Evolutionary conservation across 495 filamentous ascomycete species (phyloP).

Genomic region (Neurospora tetraspora): DNA sequence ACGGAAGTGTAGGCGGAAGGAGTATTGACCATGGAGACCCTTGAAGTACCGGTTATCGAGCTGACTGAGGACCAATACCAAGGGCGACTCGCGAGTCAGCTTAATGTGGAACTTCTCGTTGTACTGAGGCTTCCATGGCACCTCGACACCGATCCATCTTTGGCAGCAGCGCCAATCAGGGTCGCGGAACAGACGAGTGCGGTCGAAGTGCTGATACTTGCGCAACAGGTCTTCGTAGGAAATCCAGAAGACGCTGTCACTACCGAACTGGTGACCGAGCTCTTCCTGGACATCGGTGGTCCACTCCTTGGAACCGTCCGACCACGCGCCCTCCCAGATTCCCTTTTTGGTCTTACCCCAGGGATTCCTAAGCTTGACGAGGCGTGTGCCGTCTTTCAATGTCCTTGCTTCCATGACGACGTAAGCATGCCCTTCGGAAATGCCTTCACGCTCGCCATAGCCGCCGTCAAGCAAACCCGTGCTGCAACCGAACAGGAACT

Average conservation of each 20-base stretch:
- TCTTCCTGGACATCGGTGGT: constrained; percentile 76
- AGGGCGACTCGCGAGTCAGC: constrained; percentile 55
- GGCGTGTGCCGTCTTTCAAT: constrained; percentile 35
- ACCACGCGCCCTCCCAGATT: constrained; percentile 81
- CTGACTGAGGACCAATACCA: constrained; percentile 79
- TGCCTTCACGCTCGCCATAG: constrained; percentile 60
- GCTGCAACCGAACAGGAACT: constrained; percentile 82
- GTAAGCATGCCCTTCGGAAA: constrained; percentile 77
- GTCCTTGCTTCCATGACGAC: constrained; percentile 72
- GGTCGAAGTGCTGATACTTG: constrained; percentile 76
- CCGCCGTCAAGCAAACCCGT: constrained; percentile 57
- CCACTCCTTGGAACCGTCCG: constrained; percentile 91
- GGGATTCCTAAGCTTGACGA: constrained; percentile 56
- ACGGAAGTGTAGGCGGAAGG: constrained; percentile 78
- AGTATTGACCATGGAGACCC: constrained; percentile 74
- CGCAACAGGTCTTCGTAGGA: constrained; percentile 72
- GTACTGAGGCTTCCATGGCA: constrained; percentile 84
- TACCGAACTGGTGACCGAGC: constrained; percentile 78
- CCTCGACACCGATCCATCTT: constrained; percentile 77
- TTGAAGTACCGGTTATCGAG: constrained; percentile 82
- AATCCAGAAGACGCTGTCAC: constrained; percentile 72
- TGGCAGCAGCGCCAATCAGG: constrained; percentile 74
- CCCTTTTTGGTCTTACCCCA: constrained; percentile 63
- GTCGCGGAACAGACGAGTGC: constrained; percentile 78
- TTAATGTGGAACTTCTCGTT: constrained; percentile 77